These are phyloP conservation scores for Globisporangium canariense DNA, from an alignment of 352 stramenopile species.

Conservation along the genomic window DNA sequence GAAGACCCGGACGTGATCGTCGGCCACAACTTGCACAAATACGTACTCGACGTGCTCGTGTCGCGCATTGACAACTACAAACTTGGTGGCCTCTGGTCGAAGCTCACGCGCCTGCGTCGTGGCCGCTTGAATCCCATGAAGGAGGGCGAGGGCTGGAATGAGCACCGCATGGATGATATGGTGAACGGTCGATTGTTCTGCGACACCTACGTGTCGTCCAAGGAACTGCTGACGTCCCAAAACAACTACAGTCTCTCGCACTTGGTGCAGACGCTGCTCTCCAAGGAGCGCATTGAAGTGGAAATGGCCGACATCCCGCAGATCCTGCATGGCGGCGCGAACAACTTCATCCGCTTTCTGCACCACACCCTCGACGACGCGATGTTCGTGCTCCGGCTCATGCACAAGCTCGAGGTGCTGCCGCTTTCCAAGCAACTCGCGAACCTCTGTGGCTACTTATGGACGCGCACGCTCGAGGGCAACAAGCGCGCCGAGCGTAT, in stretches of 20 bases:
- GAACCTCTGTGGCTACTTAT: slow-evolving; percentile 98
- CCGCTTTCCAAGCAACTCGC: slow-evolving; percentile 98
- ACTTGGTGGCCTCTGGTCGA: slow-evolving; percentile 76
- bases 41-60: slow-evolving; percentile 98
- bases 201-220: slow-evolving; percentile 97
- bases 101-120: slow-evolving; percentile 77
- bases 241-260: slow-evolving; percentile 97
- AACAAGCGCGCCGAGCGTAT: slow-evolving; percentile 98
- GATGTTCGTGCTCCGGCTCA: slow-evolving; percentile 95
- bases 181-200: slow-evolving; percentile 95
- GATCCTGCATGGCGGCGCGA: slow-evolving; percentile 83
- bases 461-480: slow-evolving; percentile 94
- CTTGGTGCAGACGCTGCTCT: slow-evolving; percentile 91
- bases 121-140: slow-evolving; percentile 76
- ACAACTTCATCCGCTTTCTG: slow-evolving; percentile 93
- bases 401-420: slow-evolving; percentile 98
- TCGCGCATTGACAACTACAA: slow-evolving; percentile 93
- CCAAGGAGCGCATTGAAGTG: slow-evolving; percentile 87
- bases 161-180: slow-evolving; percentile 86
- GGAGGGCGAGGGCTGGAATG: slow-evolving; percentile 82
- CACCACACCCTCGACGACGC: slow-evolving; percentile 95
- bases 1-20: slow-evolving; percentile 99
- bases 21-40: slow-evolving; percentile 98
- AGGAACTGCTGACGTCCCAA: slow-evolving; percentile 96
- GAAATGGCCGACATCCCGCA: slow-evolving; percentile 95